Evolutionary conservation across 1,284 basidiomycete species (phyloP), one percentile per base, ranked within the genome.

Genomic region (Dichomitus squalens): DNA sequence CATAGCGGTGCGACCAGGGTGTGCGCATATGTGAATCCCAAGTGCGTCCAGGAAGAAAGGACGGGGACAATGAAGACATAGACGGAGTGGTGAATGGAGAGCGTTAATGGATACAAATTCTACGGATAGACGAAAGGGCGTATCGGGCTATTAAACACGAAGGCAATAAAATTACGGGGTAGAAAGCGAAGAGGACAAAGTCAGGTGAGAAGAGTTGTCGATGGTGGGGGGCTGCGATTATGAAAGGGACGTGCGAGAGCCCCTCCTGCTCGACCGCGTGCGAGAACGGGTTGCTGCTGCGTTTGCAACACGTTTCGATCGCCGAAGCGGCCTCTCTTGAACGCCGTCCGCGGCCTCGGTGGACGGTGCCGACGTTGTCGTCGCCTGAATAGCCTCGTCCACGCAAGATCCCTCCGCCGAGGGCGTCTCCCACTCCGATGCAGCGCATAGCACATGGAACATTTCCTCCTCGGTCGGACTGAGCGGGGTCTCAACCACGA

Each of bases 391-490:
- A 9, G 39, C 18, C 8, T 41, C 25, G 12, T 51, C 49, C 23
- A 46, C 49, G 14, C 31, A 27, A 35, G 29, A 39, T 38, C 50
- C 55, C 31, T 54, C 58, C 27, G 40, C 31, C n/a, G 63, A 53
- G 33, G 62, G 9, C 5, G 58, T 44, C 40, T 84, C 82, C 79
- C 82, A 86, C 59, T 87, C 85, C 27, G 82, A 76, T 54, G 79
- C 78, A 29, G 79, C 74, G 63, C 85, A 89, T 25, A 89, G 70
- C 49, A 79, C 77, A 40, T 76, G 82, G 72, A 90, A 89, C 50
- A 90, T 83, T 67, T 86, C 84, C 67, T 86, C 82, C 64, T 90
- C 87, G 14, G 79, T 83, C n/a, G 84, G 83, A 59, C 80, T 88
- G 52, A 90, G 76, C 25, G 87, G 87, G 7, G 72, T 71, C 50